Conservation (phyloP, 225 moss, liverwort and hornwort genomes). For the Asterella californica region DNA sequence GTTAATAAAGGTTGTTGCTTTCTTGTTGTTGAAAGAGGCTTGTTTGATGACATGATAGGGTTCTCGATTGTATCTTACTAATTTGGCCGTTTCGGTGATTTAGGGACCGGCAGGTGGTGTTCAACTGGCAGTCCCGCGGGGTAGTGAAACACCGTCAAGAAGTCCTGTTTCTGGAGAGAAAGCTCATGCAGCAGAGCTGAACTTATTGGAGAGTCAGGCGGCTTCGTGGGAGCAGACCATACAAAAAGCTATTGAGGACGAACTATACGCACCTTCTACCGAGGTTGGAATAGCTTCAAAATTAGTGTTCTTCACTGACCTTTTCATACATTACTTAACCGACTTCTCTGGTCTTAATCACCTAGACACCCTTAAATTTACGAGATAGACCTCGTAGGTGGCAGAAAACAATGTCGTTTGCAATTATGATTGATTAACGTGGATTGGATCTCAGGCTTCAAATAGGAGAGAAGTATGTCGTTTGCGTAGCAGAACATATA, state of each 20-base stretch:
- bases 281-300: conserved; percentile 44
- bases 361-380: no score
- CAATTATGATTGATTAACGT: neutral
- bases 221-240: conserved; percentile 62
- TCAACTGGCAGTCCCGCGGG: conserved; percentile 32
- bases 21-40: no score
- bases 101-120: conserved; percentile 63
- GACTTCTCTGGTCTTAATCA: neutral
- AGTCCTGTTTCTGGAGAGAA: conserved; percentile 40
- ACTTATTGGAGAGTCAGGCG: conserved; percentile 54
- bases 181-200: conserved; percentile 39
- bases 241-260: conserved; percentile 57
- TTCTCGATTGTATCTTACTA: neutral
- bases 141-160: conserved; percentile 27
- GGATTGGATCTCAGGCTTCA: neutral
- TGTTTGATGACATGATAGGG: no score
- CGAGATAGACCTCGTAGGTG: neutral
- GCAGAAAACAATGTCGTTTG: neutral
- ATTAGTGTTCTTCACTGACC: neutral
- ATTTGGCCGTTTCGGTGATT: conserved; percentile 19
- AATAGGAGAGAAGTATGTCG: neutral
- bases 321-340: neutral
- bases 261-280: conserved; percentile 60
- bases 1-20: no score
- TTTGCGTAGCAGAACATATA: neutral